Evolutionary conservation across 371 early-diverging fungal species (phyloP), one percentile per base, ranked within the genome.

Genomic region (Apophysomyces trapeziformis): DNA sequence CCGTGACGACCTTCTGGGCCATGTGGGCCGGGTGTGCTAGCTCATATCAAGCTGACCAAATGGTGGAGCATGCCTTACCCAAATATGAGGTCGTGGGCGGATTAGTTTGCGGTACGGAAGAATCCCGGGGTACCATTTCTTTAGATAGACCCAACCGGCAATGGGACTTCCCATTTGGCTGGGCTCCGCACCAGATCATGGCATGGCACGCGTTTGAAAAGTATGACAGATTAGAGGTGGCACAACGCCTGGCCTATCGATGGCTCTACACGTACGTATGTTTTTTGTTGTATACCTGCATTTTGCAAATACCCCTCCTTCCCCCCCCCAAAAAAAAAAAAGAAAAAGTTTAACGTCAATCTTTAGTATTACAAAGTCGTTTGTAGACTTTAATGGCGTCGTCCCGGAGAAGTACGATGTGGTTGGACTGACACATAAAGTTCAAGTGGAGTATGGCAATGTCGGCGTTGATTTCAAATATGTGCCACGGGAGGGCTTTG

Each of bases 321-420:
- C 3, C 32, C 32, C 32, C 32, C 3, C 32, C 32, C 1, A 0
- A 79, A 74, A 80, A 79, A 21, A 16, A 35, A 12, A 32, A 1
- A 38, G 35, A 4, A 50, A 18, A 21, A 5, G 18, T 0, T 21
- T 8, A 11, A 68, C n/a, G n/a, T 18, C 0, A 44, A 12, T 13
- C 8, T 18, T 6, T 64, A 85, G 84, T 0, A 94, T 96, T 70
- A 94, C 94, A 14, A 93, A 95, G 70, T 83, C 95, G 2, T 98
- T 97, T 85, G 95, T 95, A 18, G 97, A 98, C 68, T 97, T 92
- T 65, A 98, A 97, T 77, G 99, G 99, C 4, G 95, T 96, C 0
- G 99, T 98, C 6, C 96, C 96, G 0, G 99, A 98, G 64, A 98
- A 98, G 76, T 96, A 95, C 74, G 96, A 98, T 70, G 92, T 97